Evolutionary conservation across 2,329 filamentous ascomycete species (phyloP).

Genomic region (Penicillium olsonii): DNA sequence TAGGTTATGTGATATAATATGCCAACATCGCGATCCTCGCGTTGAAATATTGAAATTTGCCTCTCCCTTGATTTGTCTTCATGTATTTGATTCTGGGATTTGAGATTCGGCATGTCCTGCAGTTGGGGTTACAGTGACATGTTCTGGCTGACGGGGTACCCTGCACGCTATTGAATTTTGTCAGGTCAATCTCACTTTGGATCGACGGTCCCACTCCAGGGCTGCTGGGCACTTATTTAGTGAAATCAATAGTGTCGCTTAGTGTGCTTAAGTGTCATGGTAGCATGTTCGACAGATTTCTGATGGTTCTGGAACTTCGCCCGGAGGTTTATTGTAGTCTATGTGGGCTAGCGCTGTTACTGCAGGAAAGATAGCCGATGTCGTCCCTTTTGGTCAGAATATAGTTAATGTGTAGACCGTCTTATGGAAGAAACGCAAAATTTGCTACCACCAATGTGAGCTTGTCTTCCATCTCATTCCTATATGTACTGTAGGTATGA

Average conservation of each 20-base stretch:
- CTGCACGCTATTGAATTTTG: conserved; percentile 21
- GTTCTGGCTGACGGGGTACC: not conserved
- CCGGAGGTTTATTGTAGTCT: conserved; percentile 8
- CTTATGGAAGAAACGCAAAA: not conserved
- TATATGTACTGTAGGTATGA: too few species aligned
- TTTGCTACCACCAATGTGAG: not conserved
- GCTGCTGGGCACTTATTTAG: conserved; percentile 9
- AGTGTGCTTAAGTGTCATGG: conserved; percentile 4
- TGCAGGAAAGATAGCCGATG: conserved; percentile 1
- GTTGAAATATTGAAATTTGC: not conserved
- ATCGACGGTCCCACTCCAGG: conserved; percentile 21
- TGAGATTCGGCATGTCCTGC: not conserved
- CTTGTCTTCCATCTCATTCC: too few species aligned
- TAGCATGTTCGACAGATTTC: conserved; percentile 1
- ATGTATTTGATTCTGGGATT: not conserved
- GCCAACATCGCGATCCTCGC: not conserved
- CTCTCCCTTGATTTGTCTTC: not conserved
- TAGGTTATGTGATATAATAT: conserved; percentile 1
- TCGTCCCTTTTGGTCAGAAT: not conserved
- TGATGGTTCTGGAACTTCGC: conserved; percentile 10
- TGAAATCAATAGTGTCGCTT: conserved; percentile 20
- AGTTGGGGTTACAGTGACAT: not conserved
- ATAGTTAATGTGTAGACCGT: not conserved
- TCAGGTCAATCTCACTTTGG: conserved; percentile 4
- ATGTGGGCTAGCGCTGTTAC: not conserved